Evolutionary conservation across 495 filamentous ascomycete species (phyloP), one percentile per base, ranked within the genome.

Genomic region (Penicillium subrubescens): DNA sequence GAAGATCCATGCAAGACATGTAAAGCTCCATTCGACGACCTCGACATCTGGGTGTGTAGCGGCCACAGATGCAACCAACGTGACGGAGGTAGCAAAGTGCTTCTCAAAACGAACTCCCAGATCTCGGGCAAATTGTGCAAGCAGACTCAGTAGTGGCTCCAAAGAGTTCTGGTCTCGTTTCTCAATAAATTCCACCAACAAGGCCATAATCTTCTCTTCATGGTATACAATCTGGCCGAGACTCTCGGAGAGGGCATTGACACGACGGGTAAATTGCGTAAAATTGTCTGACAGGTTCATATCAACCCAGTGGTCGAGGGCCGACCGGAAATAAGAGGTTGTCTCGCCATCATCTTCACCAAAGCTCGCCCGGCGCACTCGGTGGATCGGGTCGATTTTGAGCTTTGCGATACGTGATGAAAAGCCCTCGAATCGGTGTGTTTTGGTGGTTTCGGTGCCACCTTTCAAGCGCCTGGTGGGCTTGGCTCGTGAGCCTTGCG

Each of bases 11-110:
- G 95, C 92, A 15, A 99, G 83, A 69, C 92, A 93, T 51, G 87
- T 92, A 73, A 99, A 98, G 60, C 92, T 94, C 96, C 95, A 98
- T 79, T 99, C 93, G 39, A 96, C 89, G 17, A 92, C 91, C 66
- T 94, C 92, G 34, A 92, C 84, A 65, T 88, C 86, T 1, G 78
- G 64, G 68, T 90, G 84, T 54, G 82, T 86, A 25, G 86, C 86
- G 37, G 89, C 88, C 39, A 92, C 71, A 4, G 82, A 84, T 7
- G 84, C 77, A 43, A 98, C 85, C 58, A 95, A 75, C 12, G 81
- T 82, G 44, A 97, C 86, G 5, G 89, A 83, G 19, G 85, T 81
- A 19, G 82, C 83, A 73, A 97, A 97, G 71, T 97, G 87, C 59
- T 88, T 90, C 77, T 97, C 94, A 70, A 99, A 98, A 54, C 87